Base-by-base conservation (phyloP, 1,284 basidiomycete species). In the Phenoliferia sp. region DNA sequence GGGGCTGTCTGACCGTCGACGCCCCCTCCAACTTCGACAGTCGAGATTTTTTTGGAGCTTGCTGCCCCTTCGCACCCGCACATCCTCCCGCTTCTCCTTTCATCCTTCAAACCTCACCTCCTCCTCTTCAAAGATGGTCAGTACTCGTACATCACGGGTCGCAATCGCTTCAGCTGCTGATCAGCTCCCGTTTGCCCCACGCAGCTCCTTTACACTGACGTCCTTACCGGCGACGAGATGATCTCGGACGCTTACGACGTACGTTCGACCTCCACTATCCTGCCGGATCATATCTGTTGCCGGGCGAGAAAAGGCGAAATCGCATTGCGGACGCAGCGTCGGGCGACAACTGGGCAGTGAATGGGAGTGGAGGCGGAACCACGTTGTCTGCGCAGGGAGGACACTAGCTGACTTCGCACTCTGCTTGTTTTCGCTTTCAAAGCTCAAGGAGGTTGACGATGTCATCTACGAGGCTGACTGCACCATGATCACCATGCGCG, bases 391-490 rank as follows among this genome's bases (percentile, higher is more conserved):
- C 34, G 58, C 58, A 28, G 19, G 15, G 16, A 22, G 22, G 19
- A 35, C 34, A n/a, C n/a, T n/a, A n/a, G 58, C 58, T 59, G 10
- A 59, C 58, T 2, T 39, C 34, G 28, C 34, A 28, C 22, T 28
- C 16, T 32, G 28, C 33, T 48, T 28, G 28, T 31, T 32, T 31
- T 48, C 28, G 22, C 2, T 44, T 4, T 6, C 15, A 35, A 62
- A 73, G 72, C 70, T 74, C 77, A 94, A 93, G 83, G 67, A 80
- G 66, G 79, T 96, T 75, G 92, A 94, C 74, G 88, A 88, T 78
- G 85, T 94, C 75, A 91, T 89, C 71, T 94, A 84, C 80, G 95
- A 99, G 83, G 92, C 97, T 63, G 87, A 99, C 80, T 94, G 92
- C 79, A 70, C 82, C 69, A 79, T 86, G 81, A 87, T 96, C 77